Evolutionary conservation across 2,329 filamentous ascomycete species (phyloP).

Genomic region (Scolecobasidium constrictum): DNA sequence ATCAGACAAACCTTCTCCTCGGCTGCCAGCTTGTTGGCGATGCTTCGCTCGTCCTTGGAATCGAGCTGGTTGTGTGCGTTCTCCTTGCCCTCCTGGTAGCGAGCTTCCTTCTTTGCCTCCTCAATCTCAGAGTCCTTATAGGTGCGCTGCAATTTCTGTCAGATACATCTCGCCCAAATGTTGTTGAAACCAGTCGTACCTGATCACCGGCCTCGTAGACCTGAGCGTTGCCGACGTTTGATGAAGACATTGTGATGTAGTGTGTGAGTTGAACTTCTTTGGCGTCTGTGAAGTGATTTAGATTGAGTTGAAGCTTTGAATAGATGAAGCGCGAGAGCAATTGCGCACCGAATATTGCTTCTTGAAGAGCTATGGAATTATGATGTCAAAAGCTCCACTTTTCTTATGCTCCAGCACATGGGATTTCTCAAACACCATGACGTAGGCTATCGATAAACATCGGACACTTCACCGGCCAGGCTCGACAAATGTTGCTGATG

Average conservation of each 20-base stretch:
- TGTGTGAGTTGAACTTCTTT: not conserved
- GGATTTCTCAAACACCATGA: no score
- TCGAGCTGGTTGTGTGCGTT: constrained; percentile 60
- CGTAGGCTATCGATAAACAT: no score
- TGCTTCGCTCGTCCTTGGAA: constrained; percentile 63
- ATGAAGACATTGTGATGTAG: constrained; percentile 38
- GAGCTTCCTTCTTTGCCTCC: constrained; percentile 40
- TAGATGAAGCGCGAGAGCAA: not conserved
- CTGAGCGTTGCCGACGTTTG: constrained; percentile 53
- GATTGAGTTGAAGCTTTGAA: not conserved
- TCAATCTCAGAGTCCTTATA: constrained; percentile 28
- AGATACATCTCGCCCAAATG: not conserved
- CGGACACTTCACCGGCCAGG: no score
- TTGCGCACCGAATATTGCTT: no score
- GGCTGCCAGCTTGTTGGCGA: constrained; percentile 59
- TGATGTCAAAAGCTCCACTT: no score
- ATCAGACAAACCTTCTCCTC: constrained; percentile 39
- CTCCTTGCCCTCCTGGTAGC: constrained; percentile 62
- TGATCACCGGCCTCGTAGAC: constrained; percentile 74
- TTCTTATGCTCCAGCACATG: no score
- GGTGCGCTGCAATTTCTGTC: not conserved
- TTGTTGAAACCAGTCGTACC: constrained; percentile 16
- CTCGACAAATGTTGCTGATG: no score
- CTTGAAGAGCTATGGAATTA: no score
- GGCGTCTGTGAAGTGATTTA: not conserved